Percentiles rank a stretch among this genome's conserved stretches.
phyloP scores from a whole-genome alignment of 2,329 filamentous ascomycete species.

The Fusarium praegraminearum region DNA sequence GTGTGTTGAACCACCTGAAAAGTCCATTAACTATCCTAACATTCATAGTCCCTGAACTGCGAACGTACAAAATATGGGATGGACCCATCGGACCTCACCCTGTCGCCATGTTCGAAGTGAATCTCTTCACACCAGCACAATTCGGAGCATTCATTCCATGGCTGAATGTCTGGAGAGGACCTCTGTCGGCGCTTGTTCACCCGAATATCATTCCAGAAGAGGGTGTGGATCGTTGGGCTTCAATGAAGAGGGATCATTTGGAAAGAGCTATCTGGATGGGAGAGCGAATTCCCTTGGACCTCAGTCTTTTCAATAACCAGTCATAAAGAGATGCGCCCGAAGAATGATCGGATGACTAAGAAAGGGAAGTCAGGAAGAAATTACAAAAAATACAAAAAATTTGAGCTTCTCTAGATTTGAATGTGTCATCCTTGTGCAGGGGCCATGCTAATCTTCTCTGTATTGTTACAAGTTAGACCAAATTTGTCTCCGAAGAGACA shows the following conservation, averaged over 20 bases:
- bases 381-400: not conserved
- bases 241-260: conserved; percentile 69
- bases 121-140: conserved; percentile 84
- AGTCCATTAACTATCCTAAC: not conserved
- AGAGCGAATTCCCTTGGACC: conserved; percentile 70
- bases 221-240: conserved; percentile 47
- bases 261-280: conserved; percentile 81
- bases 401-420: not conserved
- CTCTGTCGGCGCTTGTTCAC: conserved; percentile 82
- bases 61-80: conserved; percentile 84
- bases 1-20: conserved; percentile 55
- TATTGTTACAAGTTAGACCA: not conserved
- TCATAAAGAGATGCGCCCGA: not conserved
- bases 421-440: not conserved
- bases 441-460: not conserved
- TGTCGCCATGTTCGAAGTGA: conserved; percentile 92
- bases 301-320: conserved; percentile 27
- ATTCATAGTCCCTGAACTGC: conserved; percentile 79
- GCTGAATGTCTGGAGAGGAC: conserved; percentile 84
- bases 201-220: conserved; percentile 76
- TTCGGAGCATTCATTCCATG: conserved; percentile 91
- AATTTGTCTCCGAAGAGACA: not conserved
- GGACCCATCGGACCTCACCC: conserved; percentile 84
- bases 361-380: too few species aligned
- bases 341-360: not conserved